Evolutionary conservation across 345 rosid genomes (phyloP), one percentile per base, ranked within the genome.

Genomic region (Crucihimalaya himalaica): DNA sequence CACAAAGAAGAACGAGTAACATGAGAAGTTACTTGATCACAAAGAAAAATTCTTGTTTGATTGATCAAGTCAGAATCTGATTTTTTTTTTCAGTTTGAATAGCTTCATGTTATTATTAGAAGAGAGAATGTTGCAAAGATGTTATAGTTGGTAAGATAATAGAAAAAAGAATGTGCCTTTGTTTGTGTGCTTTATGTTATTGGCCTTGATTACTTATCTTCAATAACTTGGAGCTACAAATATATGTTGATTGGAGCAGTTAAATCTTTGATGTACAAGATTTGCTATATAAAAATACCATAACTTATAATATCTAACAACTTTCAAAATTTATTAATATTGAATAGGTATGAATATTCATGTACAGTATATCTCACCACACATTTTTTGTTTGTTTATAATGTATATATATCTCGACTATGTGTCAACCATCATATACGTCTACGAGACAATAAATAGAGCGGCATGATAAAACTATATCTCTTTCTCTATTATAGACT

Each of bases 1-100:
- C n/a, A n/a, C n/a, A n/a, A n/a, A n/a, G n/a, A 72, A 27, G 27
- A 82, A 87, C 55, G 91, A 86, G n/a, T 82, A 74, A 55, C 40
- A 43, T 47, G 19, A 52, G 46, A 63, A 20, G 46, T 16, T 39
- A 55, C 51, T 45, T 45, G 18, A 14, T 45, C 21, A 45, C 57
- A 21, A 7, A 42, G 35, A 54, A 11, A 42, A 16, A 3, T 45
- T 32, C n/a, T n/a, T n/a, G n/a, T n/a, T n/a, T n/a, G n/a, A n/a
- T n/a, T n/a, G n/a, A n/a, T n/a, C n/a, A n/a, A n/a, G n/a, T n/a
- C n/a, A n/a, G n/a, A n/a, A n/a, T n/a, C n/a, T n/a, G n/a, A n/a
- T n/a, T n/a, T n/a, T n/a, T n/a, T n/a, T n/a, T n/a, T n/a, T n/a
- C n/a, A n/a, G n/a, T n/a, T n/a, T n/a, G n/a, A n/a, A n/a, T n/a